Evolutionary conservation across 495 filamentous ascomycete species (phyloP).

Genomic region (Aspergillus kassunensis): DNA sequence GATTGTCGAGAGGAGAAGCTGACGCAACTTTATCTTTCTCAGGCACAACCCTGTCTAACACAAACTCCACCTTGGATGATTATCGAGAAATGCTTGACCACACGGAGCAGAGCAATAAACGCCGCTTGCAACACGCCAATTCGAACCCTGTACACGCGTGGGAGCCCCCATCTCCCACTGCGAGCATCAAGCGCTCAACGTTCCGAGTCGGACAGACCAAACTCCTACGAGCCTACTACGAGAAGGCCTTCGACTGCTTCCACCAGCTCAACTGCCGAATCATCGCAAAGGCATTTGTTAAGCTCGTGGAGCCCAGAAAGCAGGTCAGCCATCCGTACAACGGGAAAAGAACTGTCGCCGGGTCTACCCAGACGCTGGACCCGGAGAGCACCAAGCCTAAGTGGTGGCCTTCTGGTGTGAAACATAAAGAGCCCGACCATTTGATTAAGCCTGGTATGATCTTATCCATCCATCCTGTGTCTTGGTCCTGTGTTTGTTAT

Average conservation of each 20-base stretch:
- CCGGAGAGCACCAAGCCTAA: slow-evolving; percentile 52
- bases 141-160: slow-evolving; percentile 11
- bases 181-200: slow-evolving; percentile 28
- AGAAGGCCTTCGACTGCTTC: slow-evolving; percentile 56
- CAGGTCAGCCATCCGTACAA: slow-evolving; percentile 76
- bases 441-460: slow-evolving; percentile 62
- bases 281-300: slow-evolving; percentile 71
- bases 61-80: too few relatives aligned
- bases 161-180: slow-evolving; percentile 24
- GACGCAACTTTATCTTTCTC: too few relatives aligned
- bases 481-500: background rate
- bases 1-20: background rate
- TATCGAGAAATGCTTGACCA: too few relatives aligned
- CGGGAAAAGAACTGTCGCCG: slow-evolving; percentile 43
- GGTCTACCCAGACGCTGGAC: slow-evolving; percentile 36
- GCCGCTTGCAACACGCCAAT: slow-evolving; percentile 19
- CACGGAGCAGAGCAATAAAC: too few relatives aligned
- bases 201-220: slow-evolving; percentile 55
- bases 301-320: slow-evolving; percentile 72
- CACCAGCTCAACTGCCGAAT: slow-evolving; percentile 70
- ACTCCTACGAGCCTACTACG: slow-evolving; percentile 60
- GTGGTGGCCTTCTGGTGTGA: slow-evolving; percentile 73
- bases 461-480: too few relatives aligned
- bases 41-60: too few relatives aligned
- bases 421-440: slow-evolving; percentile 80